phyloP scores from a whole-genome alignment of 1,284 basidiomycete species.

The Vanrija sp. region DNA sequence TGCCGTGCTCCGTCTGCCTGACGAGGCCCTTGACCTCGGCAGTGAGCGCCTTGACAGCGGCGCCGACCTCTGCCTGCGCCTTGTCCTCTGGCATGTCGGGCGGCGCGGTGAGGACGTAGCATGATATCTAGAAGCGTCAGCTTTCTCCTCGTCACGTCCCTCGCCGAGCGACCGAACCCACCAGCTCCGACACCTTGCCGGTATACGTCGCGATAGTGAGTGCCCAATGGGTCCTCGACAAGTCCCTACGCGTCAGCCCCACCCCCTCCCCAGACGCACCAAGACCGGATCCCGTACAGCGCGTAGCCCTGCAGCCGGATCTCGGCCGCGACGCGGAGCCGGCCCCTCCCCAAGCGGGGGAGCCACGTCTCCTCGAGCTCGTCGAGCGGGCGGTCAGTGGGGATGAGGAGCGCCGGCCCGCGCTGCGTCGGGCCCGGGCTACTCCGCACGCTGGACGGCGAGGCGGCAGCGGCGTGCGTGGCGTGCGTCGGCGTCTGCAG shows the following conservation, averaged over 20 bases:
- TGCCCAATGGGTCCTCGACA: conserved; percentile 40
- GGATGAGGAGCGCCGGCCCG: conserved; percentile 27
- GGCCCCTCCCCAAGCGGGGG: conserved; percentile 21
- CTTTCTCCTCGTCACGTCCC: neutral
- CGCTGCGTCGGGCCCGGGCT: neutral
- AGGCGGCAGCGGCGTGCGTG: neutral
- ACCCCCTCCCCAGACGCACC: conserved; percentile 24
- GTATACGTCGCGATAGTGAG: conserved; percentile 43
- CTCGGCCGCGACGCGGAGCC: conserved; percentile 34
- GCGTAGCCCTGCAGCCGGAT: conserved; percentile 36
- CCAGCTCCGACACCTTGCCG: conserved; percentile 42
- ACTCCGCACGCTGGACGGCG: neutral
- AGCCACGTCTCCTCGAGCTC: conserved; percentile 42
- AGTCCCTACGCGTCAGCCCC: conserved; percentile 30
- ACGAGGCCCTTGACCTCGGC: conserved; percentile 27
- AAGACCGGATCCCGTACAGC: conserved; percentile 38
- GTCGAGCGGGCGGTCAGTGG: conserved; percentile 36
- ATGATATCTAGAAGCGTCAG: conserved; percentile 30
- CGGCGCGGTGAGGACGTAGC: conserved; percentile 34
- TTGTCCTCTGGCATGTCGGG: conserved; percentile 23
- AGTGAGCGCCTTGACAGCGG: conserved; percentile 26
- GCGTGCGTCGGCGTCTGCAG: neutral
- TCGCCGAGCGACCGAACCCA: conserved; percentile 6
- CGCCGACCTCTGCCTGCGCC: conserved; percentile 24
- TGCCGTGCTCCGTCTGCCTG: conserved; percentile 36